phyloP scores from a whole-genome alignment of 345 rosid species.

The Ceriops tagal region DNA sequence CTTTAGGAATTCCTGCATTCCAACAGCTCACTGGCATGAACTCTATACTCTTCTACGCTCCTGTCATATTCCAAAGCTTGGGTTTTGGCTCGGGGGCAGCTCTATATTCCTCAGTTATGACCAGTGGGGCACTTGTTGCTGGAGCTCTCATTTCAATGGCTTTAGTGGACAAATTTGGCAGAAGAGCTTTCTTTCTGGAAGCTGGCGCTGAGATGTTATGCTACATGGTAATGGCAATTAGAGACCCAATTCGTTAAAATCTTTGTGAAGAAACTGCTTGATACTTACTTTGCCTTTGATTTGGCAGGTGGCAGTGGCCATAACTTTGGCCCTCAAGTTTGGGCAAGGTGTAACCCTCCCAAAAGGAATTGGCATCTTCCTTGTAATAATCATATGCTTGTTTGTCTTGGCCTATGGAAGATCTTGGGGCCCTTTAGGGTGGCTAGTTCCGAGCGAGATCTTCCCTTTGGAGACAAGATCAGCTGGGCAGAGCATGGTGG shows the following conservation, averaged over 20 bases:
- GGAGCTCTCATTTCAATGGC: conserved; percentile 34
- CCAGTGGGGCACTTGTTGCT: conserved; percentile 26
- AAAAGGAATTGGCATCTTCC: conserved; percentile 18
- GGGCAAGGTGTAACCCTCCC: conserved; percentile 21
- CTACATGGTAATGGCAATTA: conserved; percentile 24
- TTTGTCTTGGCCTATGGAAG: conserved; percentile 23
- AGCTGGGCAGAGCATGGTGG: conserved; percentile 35
- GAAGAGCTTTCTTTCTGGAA: conserved; percentile 41
- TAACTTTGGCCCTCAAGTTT: conserved; percentile 13
- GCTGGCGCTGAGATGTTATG: conserved; percentile 42
- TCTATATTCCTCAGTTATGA: conserved; percentile 39
- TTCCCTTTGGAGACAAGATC: conserved; percentile 39
- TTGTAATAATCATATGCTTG: conserved; percentile 19
- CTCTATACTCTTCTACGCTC: conserved; percentile 48
- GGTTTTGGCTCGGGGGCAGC: conserved; percentile 43
- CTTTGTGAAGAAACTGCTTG: not conserved
- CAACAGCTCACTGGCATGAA: conserved; percentile 53
- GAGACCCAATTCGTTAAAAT: not conserved
- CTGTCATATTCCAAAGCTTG: conserved; percentile 44
- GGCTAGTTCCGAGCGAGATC: conserved; percentile 38
- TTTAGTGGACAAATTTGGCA: conserved; percentile 34
- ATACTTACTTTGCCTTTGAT: not conserved
- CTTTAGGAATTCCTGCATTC: conserved; percentile 35
- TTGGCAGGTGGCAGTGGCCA: conserved; percentile 22
- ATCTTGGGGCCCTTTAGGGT: conserved; percentile 38